A percentile compares a stretch with the other conserved stretches of the same genome.
These are phyloP conservation scores for Russula lepida DNA, from an alignment of 768 basidiomycete species.

Conservation along the genomic window DNA sequence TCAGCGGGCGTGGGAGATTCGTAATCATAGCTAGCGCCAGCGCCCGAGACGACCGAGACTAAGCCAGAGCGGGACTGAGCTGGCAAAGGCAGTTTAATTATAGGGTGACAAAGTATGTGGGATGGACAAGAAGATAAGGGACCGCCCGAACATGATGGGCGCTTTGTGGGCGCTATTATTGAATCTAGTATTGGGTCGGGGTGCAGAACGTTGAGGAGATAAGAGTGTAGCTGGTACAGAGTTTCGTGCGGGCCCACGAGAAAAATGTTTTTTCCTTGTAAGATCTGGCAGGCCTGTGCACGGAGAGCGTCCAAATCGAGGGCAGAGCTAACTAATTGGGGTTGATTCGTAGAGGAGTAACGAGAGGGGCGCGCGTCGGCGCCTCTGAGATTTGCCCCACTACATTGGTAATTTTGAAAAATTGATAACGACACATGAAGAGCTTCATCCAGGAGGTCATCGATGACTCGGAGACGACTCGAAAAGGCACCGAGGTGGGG, in stretches of 20 bases:
- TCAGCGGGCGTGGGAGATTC: neutral
- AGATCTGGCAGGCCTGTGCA: neutral
- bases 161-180: neutral
- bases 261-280: constrained; percentile 4
- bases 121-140: constrained; percentile 4
- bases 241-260: constrained; percentile 10
- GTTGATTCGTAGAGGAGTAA: neutral
- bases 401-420: neutral
- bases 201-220: neutral
- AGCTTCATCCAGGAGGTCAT: constrained; percentile 5
- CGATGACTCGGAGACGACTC: neutral
- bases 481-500: neutral
- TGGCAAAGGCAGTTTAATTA: neutral
- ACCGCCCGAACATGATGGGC: neutral
- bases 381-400: neutral
- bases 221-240: constrained; percentile 10
- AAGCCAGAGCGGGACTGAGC: neutral
- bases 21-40: no score
- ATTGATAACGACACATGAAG: neutral
- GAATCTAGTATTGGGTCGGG: neutral
- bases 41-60: no score
- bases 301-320: no score
- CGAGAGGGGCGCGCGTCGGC: neutral
- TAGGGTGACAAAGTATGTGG: constrained; percentile 10
- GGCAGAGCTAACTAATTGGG: neutral